Evolutionary conservation across 2,329 filamentous ascomycete species (phyloP), one percentile per base, ranked within the genome.

Genomic region (Thielaviopsis populi): DNA sequence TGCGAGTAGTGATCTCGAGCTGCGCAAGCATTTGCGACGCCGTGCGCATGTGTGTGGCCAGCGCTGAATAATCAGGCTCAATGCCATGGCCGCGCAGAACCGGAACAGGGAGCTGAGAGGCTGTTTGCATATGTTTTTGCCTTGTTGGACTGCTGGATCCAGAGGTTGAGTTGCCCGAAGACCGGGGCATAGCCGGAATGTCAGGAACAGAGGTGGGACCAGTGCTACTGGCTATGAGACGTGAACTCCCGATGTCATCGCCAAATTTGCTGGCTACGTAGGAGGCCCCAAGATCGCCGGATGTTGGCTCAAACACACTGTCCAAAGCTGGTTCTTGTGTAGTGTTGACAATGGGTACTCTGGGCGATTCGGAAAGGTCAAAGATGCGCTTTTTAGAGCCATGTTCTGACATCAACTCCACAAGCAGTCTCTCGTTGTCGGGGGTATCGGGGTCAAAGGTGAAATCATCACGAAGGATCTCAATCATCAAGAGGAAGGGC

Each of bases 1-100:
- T 94, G 33, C 88, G 86, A 68, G 86, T 86, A 24, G 87, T 92
- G 1, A 87, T 83, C 66, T 94, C 88, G 10, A 94, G 79, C 70
- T 94, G 89, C 15, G 89, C 87, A 53, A 94, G 77, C 89, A 94
- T 94, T 72, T 91, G 88, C 15, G 89, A 89, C 3, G 89, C 89
- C 3, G 88, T 91, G 22, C 89, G 83, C 88, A 94, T 94, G 72
- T 94, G 89, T 13, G 88, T 91, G 13, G 89, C 89, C 40, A 94
- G 75, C 2, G 89, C 89, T 11, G 87, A 89, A 68, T 92, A 88
- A 70, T 94, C 89, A 1, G 87, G 86, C 71, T 90, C 87, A 27
- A 65, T 91, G 87, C 11, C 77, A 75, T 17, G 80, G 76, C 30
- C 77, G 77, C 62, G 61, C n/a, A 65, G 37, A 27, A 54, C 53